Evolutionary conservation across 352 stramenopile species (phyloP).

Genomic region (Phytophthora uliginosa): DNA sequence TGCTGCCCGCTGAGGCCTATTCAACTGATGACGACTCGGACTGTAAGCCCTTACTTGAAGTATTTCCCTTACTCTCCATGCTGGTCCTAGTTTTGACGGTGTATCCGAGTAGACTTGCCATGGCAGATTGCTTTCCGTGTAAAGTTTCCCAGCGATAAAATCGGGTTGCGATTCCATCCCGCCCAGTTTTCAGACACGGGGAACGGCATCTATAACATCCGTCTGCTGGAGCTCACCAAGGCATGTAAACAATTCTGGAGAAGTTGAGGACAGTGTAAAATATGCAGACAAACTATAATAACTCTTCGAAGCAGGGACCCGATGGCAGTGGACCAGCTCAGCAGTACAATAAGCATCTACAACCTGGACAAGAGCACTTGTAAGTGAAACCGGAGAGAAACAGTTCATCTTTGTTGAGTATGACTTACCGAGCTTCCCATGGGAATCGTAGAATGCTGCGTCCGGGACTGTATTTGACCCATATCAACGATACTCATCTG

Average conservation of each 20-base stretch:
- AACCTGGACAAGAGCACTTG: constrained; percentile 70
- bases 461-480: constrained; percentile 81
- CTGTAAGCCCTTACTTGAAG: constrained; percentile 42
- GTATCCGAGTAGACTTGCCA: constrained; percentile 54
- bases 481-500: constrained; percentile 83
- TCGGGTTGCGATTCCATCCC: constrained; percentile 81
- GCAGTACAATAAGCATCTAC: constrained; percentile 75
- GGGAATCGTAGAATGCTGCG: constrained; percentile 52
- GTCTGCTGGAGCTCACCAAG: constrained; percentile 80
- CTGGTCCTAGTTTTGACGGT: neutral
- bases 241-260: constrained; percentile 19
- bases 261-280: neutral
- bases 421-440: neutral
- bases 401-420: no score
- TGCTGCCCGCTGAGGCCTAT: constrained; percentile 46
- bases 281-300: neutral
- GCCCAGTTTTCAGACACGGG: constrained; percentile 85
- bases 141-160: constrained; percentile 84
- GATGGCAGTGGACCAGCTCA: constrained; percentile 67
- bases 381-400: constrained; percentile 20
- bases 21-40: constrained; percentile 57
- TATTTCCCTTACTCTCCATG: neutral
- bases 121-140: constrained; percentile 90
- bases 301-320: constrained; percentile 36
- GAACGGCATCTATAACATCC: constrained; percentile 88